phyloP scores from a whole-genome alignment of 2,329 filamentous ascomycete species.

The Talaromyces sp. region DNA sequence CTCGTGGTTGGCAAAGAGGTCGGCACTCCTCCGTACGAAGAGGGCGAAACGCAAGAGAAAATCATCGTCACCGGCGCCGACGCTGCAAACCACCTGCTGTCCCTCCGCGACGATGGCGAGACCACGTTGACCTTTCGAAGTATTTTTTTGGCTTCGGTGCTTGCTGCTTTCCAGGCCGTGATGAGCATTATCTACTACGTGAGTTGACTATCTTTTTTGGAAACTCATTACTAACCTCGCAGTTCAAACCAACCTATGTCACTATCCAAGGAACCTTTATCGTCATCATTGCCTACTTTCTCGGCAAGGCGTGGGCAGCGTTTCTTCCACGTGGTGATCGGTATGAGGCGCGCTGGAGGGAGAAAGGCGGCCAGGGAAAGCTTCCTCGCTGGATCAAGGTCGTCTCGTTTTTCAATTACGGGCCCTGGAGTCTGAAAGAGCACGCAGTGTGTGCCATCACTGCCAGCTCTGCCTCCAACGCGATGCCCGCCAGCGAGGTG shows the following conservation, averaged over 20 bases:
- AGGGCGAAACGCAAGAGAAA: constrained; percentile 31
- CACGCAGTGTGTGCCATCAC: constrained; percentile 52
- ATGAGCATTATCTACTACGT: constrained; percentile 54
- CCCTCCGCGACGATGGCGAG: constrained; percentile 52
- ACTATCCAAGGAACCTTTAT: constrained; percentile 52
- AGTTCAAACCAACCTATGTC: constrained; percentile 51
- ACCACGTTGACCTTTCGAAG: constrained; percentile 50
- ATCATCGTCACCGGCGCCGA: constrained; percentile 52
- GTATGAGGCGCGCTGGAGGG: constrained; percentile 46
- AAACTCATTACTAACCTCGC: constrained; percentile 5
- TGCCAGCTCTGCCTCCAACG: constrained; percentile 51
- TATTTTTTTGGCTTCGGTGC: constrained; percentile 45
- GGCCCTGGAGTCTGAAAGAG: constrained; percentile 53
- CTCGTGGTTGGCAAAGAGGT: background rate
- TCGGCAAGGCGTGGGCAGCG: constrained; percentile 46
- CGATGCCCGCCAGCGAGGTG: constrained; percentile 33
- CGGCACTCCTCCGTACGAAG: background rate
- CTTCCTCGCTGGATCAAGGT: constrained; percentile 39
- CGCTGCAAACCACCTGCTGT: constrained; percentile 45
- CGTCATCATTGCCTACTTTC: constrained; percentile 53
- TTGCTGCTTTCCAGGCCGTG: constrained; percentile 51
- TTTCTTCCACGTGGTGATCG: constrained; percentile 50
- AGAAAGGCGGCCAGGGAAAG: constrained; percentile 35
- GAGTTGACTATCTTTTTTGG: constrained; percentile 14
- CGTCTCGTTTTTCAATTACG: constrained; percentile 46